A percentile compares a stretch with the other conserved stretches of the same genome.
Evolutionary conservation across 116 monocot species (phyloP).

Genomic region (Posidonia oceanica): DNA sequence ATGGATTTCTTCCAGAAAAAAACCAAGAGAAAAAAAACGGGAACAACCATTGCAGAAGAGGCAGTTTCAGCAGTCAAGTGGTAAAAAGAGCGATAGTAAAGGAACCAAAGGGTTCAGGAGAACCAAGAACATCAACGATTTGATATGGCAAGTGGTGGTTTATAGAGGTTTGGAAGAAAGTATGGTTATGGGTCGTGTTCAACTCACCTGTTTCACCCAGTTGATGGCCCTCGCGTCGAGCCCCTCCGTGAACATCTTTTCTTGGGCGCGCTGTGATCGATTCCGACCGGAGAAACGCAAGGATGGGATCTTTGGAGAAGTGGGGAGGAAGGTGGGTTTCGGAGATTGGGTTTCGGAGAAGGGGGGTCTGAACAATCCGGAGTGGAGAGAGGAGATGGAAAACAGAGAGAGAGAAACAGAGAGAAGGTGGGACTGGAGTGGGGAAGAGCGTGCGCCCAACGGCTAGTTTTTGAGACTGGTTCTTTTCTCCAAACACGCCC

Average conservation of each 20-base stretch:
- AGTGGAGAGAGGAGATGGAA: not conserved
- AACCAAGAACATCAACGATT: not conserved
- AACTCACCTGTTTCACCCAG: slow-evolving; percentile 64
- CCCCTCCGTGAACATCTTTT: slow-evolving; percentile 77
- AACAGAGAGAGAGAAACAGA: not conserved
- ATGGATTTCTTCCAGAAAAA: not conserved
- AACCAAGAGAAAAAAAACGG: no score
- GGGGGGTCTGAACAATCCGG: no score
- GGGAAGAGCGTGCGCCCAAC: not conserved
- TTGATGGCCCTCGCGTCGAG: slow-evolving; percentile 67
- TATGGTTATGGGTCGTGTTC: no score
- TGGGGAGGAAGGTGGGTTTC: not conserved
- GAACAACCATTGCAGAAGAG: no score
- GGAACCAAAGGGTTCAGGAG: no score
- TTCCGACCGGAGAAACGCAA: not conserved
- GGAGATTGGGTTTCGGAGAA: no score
- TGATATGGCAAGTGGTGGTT: not conserved
- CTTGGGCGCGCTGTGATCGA: not conserved
- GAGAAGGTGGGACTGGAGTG: not conserved
- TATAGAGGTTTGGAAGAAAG: not conserved
- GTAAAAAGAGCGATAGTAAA: no score
- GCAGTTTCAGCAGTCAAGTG: no score
- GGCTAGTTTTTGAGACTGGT: not conserved
- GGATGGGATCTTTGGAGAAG: not conserved
- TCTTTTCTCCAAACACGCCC: not conserved